Conservation (phyloP, 306 rosid genomes). For the Dalbergia cultrata region DNA sequence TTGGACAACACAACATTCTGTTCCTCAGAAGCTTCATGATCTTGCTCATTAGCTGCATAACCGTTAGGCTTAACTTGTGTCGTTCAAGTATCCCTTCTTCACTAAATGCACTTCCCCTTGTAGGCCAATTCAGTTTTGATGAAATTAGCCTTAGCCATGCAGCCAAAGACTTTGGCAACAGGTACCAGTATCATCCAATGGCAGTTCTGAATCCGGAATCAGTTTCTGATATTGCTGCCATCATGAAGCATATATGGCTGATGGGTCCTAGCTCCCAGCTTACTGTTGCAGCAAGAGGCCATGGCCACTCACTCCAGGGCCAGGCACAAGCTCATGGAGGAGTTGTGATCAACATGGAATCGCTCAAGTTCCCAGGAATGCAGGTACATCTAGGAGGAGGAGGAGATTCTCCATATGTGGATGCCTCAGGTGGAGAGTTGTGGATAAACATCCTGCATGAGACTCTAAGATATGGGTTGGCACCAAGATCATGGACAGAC, state of each 20-base stretch:
- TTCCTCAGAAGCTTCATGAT: constrained; percentile 61
- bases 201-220: constrained; percentile 84
- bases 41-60: constrained; percentile 64
- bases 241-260: constrained; percentile 74
- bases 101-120: constrained; percentile 65
- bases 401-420: constrained; percentile 67
- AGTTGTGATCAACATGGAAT: constrained; percentile 88
- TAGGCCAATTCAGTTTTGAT: constrained; percentile 76
- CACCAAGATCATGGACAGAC: constrained; percentile 99
- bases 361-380: constrained; percentile 67
- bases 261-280: constrained; percentile 84
- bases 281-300: constrained; percentile 93
- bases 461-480: constrained; percentile 77
- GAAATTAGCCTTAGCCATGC: constrained; percentile 66
- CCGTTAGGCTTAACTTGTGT: constrained; percentile 59
- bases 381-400: constrained; percentile 53
- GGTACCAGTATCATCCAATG: constrained; percentile 69
- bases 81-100: constrained; percentile 61
- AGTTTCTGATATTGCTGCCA: constrained; percentile 77
- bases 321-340: constrained; percentile 88
- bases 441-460: constrained; percentile 95
- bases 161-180: constrained; percentile 87
- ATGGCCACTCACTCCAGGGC: constrained; percentile 96
- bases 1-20: constrained; percentile 54
- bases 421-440: constrained; percentile 88